Percentiles rank a stretch among this genome's conserved stretches.
These are phyloP conservation scores for Cruciata laevipes DNA, from an alignment of 257 asterid species.

Conservation along the genomic window DNA sequence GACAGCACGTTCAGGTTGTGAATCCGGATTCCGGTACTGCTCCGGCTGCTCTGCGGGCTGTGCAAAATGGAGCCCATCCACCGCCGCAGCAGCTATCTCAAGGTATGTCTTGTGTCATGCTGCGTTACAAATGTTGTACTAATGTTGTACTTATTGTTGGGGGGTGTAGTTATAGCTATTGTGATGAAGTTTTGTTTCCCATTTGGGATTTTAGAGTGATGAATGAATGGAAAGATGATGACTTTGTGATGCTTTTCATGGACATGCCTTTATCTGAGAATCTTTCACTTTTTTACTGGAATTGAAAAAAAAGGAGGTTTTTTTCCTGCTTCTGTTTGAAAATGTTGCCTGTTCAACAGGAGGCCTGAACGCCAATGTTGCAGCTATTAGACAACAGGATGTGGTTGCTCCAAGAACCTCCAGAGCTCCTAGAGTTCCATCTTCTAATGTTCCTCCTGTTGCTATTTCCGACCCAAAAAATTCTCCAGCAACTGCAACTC, in stretches of 20 bases:
- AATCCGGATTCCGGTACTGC: slow-evolving; percentile 28
- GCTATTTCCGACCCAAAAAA: slow-evolving; percentile 35
- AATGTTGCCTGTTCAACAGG: slow-evolving; percentile 22
- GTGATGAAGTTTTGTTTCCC: background rate
- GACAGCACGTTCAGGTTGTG: slow-evolving; percentile 19
- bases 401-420: slow-evolving; percentile 36
- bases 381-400: slow-evolving; percentile 30
- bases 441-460: slow-evolving; percentile 38
- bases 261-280: background rate
- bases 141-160: background rate
- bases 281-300: background rate
- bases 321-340: background rate
- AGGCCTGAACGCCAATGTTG: slow-evolving; percentile 25
- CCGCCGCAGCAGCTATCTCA: slow-evolving; percentile 25
- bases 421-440: slow-evolving; percentile 42
- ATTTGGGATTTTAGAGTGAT: background rate
- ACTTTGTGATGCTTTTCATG: background rate
- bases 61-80: slow-evolving; percentile 51
- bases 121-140: background rate
- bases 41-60: slow-evolving; percentile 27
- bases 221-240: background rate
- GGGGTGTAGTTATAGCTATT: background rate
- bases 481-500: slow-evolving; percentile 43
- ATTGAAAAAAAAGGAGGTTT: background rate
- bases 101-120: background rate